Conservation (phyloP, 495 filamentous ascomycete genomes). For the Penicillium crystallinum region DNA sequence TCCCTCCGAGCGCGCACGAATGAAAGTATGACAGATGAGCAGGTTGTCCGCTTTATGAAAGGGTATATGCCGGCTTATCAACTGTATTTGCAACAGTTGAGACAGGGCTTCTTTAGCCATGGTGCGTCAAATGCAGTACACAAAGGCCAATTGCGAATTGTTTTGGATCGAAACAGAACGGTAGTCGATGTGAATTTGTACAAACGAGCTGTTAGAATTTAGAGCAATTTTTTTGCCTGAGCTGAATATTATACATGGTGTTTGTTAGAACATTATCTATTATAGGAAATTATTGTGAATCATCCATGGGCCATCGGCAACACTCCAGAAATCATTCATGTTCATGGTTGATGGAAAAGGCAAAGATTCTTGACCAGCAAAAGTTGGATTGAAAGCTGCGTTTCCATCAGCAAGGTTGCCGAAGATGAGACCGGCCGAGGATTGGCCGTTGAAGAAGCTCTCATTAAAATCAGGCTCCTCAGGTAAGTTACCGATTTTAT, state of each 20-base stretch:
- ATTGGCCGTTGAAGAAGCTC: slow-evolving; percentile 1
- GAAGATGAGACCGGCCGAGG: slow-evolving; percentile 21
- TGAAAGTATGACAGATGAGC: slow-evolving; percentile 12
- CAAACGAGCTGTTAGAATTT: neutral
- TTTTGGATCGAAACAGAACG: slow-evolving; percentile 7
- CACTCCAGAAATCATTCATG: slow-evolving; percentile 37
- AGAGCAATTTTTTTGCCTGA: neutral
- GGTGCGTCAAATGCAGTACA: neutral
- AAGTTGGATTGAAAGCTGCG: slow-evolving; percentile 11
- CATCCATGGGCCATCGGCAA: slow-evolving; percentile 41
- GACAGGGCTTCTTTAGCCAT: neutral
- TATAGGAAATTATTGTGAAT: slow-evolving; percentile 26
- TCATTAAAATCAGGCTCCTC: slow-evolving; percentile 1
- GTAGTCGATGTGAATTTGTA: neutral
- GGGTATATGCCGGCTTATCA: slow-evolving; percentile 19
- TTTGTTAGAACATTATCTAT: neutral
- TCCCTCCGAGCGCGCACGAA: neutral
- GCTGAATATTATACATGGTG: too few species aligned
- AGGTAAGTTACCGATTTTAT: neutral
- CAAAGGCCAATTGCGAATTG: slow-evolving; percentile 10
- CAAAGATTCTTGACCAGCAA: slow-evolving; percentile 11
- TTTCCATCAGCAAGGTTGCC: slow-evolving; percentile 16
- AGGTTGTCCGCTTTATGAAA: slow-evolving; percentile 11
- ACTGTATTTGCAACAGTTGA: slow-evolving; percentile 12
- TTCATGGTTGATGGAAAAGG: slow-evolving; percentile 18